Evolutionary conservation across 306 rosid genomes (phyloP).

Genomic region (Canavalia gladiata): DNA sequence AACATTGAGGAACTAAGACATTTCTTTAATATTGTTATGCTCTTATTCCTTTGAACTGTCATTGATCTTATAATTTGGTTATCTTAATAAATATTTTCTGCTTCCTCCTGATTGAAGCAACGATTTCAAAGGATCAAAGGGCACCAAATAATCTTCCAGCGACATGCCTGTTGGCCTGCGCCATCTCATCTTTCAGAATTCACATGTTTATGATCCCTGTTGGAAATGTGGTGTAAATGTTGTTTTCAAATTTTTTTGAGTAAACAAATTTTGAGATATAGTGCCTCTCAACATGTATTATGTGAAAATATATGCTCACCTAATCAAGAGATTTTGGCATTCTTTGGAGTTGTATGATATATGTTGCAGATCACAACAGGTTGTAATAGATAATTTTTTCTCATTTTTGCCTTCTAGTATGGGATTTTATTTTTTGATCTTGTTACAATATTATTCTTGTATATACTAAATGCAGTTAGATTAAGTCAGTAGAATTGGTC

Average conservation of each 20-base stretch:
- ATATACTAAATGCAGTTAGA: slow-evolving; percentile 8
- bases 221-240: slow-evolving; percentile 30
- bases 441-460: slow-evolving; percentile 19
- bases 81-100: too few relatives aligned
- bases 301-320: slow-evolving; percentile 25
- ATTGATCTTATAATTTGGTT: too few relatives aligned
- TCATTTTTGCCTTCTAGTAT: slow-evolving; percentile 25
- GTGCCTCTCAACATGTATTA: slow-evolving; percentile 22
- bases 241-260: slow-evolving; percentile 20
- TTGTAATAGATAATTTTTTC: slow-evolving; percentile 31
- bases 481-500: too few relatives aligned
- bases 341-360: slow-evolving; percentile 41
- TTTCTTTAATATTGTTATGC: too few relatives aligned
- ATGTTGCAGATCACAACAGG: slow-evolving; percentile 38
- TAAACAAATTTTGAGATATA: slow-evolving; percentile 29
- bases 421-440: slow-evolving; percentile 30
- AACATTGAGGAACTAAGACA: too few relatives aligned
- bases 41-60: too few relatives aligned
- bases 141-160: slow-evolving; percentile 15
- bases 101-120: slow-evolving; percentile 3
- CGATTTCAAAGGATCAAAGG: slow-evolving; percentile 32
- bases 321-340: slow-evolving; percentile 50
- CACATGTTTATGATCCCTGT: neutral
- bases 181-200: slow-evolving; percentile 17
- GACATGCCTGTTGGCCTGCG: slow-evolving; percentile 5